phyloP scores from a whole-genome alignment of 1,284 basidiomycete genomes.

The Ceratobasidium sp. region DNA sequence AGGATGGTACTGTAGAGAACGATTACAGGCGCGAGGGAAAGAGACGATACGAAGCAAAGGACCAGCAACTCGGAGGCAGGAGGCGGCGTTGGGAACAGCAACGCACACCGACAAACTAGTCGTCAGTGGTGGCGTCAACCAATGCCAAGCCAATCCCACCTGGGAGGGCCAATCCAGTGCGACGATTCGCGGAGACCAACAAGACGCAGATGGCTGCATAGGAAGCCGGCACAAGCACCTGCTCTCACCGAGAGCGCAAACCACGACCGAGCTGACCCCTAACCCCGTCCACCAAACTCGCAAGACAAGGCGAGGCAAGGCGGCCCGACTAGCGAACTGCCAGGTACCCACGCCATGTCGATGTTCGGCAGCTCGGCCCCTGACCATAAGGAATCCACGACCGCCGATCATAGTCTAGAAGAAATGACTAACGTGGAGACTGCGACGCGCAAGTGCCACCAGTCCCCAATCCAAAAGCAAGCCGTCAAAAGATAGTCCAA shows the following conservation, averaged over 20 bases:
- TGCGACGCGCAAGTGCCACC: slow-evolving; percentile 18
- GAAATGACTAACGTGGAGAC: slow-evolving; percentile 22
- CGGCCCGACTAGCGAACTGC: slow-evolving; percentile 26
- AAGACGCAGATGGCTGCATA: not conserved
- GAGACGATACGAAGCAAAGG: not conserved
- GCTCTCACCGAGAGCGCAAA: slow-evolving; percentile 23
- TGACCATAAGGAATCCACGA: not conserved
- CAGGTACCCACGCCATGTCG: not conserved
- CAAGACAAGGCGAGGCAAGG: slow-evolving; percentile 3
- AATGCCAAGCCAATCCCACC: slow-evolving; percentile 14
- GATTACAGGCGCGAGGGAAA: not conserved
- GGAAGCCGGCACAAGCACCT: slow-evolving; percentile 34
- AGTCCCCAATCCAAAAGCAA: slow-evolving; percentile 21
- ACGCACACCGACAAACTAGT: slow-evolving; percentile 33
- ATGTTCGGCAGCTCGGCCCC: slow-evolving; percentile 37
- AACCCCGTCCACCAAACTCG: slow-evolving; percentile 16
- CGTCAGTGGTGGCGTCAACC: slow-evolving; percentile 39
- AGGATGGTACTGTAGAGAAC: slow-evolving; percentile 19
- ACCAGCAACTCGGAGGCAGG: slow-evolving; percentile 11
- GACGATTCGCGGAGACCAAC: slow-evolving; percentile 7
- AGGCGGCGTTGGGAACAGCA: slow-evolving; percentile 29
- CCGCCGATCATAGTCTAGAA: slow-evolving; percentile 21
- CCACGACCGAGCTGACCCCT: slow-evolving; percentile 4
- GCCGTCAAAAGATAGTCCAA: not conserved
- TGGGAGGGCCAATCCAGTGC: slow-evolving; percentile 4